Evolutionary conservation across 2,329 filamentous ascomycete species (phyloP).

Genomic region (Coniella vitis): DNA sequence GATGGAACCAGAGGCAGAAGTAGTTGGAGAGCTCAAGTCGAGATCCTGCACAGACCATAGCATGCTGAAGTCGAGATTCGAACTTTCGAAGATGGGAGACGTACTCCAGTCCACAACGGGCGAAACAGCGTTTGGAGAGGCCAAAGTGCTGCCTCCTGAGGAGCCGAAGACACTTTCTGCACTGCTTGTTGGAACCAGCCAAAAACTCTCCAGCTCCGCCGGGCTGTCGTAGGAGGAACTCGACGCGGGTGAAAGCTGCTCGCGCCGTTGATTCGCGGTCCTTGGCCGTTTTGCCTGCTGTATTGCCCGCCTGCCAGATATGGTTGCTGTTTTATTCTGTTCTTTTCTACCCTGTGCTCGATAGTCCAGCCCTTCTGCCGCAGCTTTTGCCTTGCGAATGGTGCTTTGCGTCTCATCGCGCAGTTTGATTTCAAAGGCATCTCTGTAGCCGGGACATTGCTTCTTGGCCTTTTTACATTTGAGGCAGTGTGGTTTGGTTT

Average conservation of each 20-base stretch:
- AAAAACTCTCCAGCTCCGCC: background rate
- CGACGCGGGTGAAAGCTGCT: no score
- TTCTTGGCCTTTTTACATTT: conserved; percentile 21
- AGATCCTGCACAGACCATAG: conserved; percentile 2
- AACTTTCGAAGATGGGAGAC: background rate
- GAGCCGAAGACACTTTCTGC: background rate
- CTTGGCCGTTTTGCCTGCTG: no score
- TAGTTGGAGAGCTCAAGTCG: conserved; percentile 1
- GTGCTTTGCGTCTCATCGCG: conserved; percentile 22
- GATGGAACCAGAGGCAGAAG: background rate
- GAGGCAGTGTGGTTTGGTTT: conserved; percentile 21
- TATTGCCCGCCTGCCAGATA: background rate
- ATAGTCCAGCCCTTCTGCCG: conserved; percentile 3
- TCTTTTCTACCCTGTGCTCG: background rate
- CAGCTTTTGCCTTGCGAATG: conserved; percentile 17
- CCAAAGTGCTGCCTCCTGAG: background rate
- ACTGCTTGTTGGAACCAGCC: no score
- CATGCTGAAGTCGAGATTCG: conserved; percentile 4
- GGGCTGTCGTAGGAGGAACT: conserved; percentile 1
- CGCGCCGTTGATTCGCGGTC: no score
- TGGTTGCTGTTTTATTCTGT: conserved; percentile 1
- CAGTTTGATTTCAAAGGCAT: conserved; percentile 22
- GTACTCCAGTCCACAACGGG: conserved; percentile 1
- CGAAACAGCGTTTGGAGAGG: background rate
- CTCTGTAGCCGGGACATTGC: conserved; percentile 21